Base-by-base conservation (phyloP, 2,329 filamentous ascomycete genomes). In the Drechmeria coniospora region DNA sequence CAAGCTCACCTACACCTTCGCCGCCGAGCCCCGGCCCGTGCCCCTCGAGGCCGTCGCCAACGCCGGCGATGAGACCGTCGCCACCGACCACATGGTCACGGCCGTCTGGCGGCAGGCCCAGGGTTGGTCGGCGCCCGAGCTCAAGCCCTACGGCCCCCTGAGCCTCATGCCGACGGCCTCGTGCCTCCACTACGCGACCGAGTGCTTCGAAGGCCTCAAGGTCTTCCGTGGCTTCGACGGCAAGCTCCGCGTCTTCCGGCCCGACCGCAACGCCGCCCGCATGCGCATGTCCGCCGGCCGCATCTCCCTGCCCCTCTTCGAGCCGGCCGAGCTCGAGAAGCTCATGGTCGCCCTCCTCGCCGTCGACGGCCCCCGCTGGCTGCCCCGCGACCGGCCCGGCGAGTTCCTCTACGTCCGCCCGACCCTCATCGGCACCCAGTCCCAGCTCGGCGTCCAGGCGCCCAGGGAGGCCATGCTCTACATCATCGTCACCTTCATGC, bases 61-160 rank as follows among this genome's bases (percentile, higher is more conserved):
- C 38, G 31, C 60, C 27, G 63, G 59, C 38, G 38, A 44, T 34
- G 62, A 66, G 47, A 69, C 64, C 36, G 56, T 72, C 46, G 69
- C 66, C 61, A 84, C 80, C 36, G 84, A 94, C 62, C 86, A 94
- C 63, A 92, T 93, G 83, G 63, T 90, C 43, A 76, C 74, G 28
- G 76, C 63, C 13, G 56, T 59, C 29, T 92, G 83, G 82, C 72
- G 63, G 19, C 55, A 51, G 14, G 48, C 57, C 23, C 47, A 55
- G 13, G 83, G 83, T 41, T 92, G 83, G 83, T 63, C 65, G 21
- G 61, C 68, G 2, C 83, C 83, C 2, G 65, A 77, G 41, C 65
- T 92, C 32, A 69, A 72, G 49, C 79, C 82, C 15, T 90, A 82
- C 52, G 79, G 79, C 0, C 77, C 80, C 8, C 58, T 92, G 29